These are phyloP conservation scores for Crithidia thermophila DNA, from an alignment of 208 protist species.

Conservation along the genomic window DNA sequence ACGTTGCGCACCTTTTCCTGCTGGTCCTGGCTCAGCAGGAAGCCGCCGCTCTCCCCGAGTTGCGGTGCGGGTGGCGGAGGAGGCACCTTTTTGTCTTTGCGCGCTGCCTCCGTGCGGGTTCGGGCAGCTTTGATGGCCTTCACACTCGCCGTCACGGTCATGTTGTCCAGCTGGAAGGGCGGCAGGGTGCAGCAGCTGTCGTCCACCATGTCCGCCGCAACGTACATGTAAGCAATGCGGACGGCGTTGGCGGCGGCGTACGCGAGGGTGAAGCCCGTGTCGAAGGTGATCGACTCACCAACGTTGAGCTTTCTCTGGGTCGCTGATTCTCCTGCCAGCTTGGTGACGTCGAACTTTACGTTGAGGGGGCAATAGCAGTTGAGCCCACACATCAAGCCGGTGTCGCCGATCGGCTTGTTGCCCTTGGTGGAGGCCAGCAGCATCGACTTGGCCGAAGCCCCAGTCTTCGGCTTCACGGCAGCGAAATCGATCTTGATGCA, in stretches of 20 bases:
- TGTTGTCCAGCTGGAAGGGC: conserved; percentile 21
- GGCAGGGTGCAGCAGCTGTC: conserved; percentile 31
- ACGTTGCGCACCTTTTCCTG: conserved; percentile 46
- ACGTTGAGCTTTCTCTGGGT: conserved; percentile 19
- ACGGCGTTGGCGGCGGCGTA: conserved; percentile 25
- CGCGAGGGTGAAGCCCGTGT: conserved; percentile 42
- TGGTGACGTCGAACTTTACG: conserved; percentile 35
- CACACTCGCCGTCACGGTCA: conserved; percentile 33
- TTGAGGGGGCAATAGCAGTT: conserved; percentile 65
- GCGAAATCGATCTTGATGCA: conserved; percentile 71
- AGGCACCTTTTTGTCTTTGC: not conserved
- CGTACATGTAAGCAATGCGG: conserved; percentile 15
- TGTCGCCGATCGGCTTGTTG: conserved; percentile 71
- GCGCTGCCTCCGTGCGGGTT: conserved; percentile 21
- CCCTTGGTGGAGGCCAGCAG: conserved; percentile 69
- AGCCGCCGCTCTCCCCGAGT: not conserved
- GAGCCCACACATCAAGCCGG: conserved; percentile 64
- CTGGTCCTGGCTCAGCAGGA: conserved; percentile 4
- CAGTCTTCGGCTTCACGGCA: conserved; percentile 39
- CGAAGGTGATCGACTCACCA: conserved; percentile 31
- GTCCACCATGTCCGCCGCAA: conserved; percentile 12
- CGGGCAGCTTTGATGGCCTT: conserved; percentile 31
- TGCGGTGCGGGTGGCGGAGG: not conserved
- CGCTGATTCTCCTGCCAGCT: conserved; percentile 27
- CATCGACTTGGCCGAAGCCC: conserved; percentile 66